Evolutionary conservation across 306 rosid species (phyloP), one percentile per base, ranked within the genome.

Genomic region (Dicorynia guianensis): DNA sequence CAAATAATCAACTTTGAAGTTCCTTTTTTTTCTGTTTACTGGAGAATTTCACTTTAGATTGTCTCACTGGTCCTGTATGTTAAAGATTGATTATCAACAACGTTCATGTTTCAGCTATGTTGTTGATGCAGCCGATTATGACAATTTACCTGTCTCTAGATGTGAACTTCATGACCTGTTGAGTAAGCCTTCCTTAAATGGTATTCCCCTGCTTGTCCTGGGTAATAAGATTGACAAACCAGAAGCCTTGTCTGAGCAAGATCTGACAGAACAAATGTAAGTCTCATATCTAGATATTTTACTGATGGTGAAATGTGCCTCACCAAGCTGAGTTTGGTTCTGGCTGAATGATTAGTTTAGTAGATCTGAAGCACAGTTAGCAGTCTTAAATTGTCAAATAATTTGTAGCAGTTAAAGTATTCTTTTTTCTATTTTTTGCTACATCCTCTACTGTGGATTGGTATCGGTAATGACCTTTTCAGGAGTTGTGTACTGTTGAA

Each of bases 161-260:
- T 71, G 75, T 81, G 89, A 89, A 81, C 90, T 89, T 25, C 93
- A 92, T 76, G 90, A 88, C 77, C 74, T 88, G 79, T 74, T 86
- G 79, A 83, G 88, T 76, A 89, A 85, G 80, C 82, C 83, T 38
- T 84, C 96, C 13, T 81, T 89, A 57, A 81, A 65, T 85, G 88
- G 89, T 2, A 87, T 80, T 63, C 90, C 94, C 19, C 49, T 89
- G 63, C 84, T 89, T 74, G 79, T 91, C 55, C 60, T 87, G 64
- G 88, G 93, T 62, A 91, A 89, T 71, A 86, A 87, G 88, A 84
- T 83, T 63, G 91, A 89, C 88, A 81, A 84, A 73, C 80, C 79
- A 7, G 93, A 77, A 74, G 91, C 87, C 20, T 60, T 86, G 74
- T 80, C 93, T 49, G 63, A 86, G 77, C 59, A 81, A 66, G 89